Conservation (phyloP, 108 stramenopile genomes). For the Cyclotella kingstonii region DNA sequence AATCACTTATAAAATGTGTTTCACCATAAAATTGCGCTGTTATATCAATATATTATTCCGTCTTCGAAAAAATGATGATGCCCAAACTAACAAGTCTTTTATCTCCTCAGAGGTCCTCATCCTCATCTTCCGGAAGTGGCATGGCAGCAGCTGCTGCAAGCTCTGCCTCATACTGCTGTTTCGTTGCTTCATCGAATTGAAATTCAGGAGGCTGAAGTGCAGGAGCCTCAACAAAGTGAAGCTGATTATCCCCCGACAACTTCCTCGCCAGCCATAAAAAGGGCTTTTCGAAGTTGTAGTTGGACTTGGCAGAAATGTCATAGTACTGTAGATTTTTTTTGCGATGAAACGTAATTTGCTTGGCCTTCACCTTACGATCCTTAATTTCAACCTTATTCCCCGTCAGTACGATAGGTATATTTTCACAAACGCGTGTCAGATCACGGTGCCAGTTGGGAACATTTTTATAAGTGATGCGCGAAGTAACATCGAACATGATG, state of each 20-base stretch:
- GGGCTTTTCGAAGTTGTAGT: conserved; percentile 99
- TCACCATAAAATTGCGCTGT: neutral
- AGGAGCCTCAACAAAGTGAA: conserved; percentile 97
- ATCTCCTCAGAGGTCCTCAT: conserved; percentile 85
- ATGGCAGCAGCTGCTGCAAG: conserved; percentile 87
- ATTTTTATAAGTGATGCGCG: conserved; percentile 99
- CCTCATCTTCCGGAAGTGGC: conserved; percentile 96
- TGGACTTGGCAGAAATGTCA: conserved; percentile 99
- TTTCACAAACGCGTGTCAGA: conserved; percentile 98
- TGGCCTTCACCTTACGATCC: conserved; percentile 99
- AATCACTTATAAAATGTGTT: conserved; percentile 4
- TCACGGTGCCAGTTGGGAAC: conserved; percentile 99
- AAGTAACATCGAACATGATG: conserved; percentile 98
- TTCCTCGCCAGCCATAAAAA: conserved; percentile 99
- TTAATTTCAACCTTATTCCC: conserved; percentile 99
- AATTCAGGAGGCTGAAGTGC: conserved; percentile 98
- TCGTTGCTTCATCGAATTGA: conserved; percentile 87
- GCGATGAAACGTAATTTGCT: conserved; percentile 99
- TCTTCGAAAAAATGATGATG: no score
- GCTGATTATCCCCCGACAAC: conserved; percentile 94
- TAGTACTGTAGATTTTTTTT: conserved; percentile 99
- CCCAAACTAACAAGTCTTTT: neutral
- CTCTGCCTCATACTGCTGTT: conserved; percentile 85
- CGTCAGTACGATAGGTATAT: conserved; percentile 97
- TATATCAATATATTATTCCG: neutral